Evolutionary conservation across 306 rosid genomes (phyloP).

Genomic region (Canavalia ensiformis): DNA sequence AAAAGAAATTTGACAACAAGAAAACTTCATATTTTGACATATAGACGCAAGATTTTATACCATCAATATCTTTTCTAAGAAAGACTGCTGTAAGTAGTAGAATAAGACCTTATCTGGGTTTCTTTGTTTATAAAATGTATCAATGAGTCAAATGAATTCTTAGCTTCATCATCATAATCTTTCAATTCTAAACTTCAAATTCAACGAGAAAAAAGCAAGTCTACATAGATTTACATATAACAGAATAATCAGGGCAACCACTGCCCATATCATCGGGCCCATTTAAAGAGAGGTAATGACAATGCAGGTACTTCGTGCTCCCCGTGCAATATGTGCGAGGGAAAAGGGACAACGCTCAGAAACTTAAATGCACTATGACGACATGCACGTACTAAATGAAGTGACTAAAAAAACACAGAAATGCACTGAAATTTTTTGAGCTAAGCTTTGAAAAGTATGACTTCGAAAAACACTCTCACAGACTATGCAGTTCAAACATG

Average conservation of each 20-base stretch:
- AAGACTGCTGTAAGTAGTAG: not conserved
- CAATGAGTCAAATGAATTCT: not conserved
- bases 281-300: not conserved
- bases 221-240: not conserved
- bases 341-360: not conserved
- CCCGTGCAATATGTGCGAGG: not conserved
- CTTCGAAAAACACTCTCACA: not conserved
- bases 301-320: not conserved
- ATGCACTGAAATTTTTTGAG: not conserved
- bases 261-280: not conserved
- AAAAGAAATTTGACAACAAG: slow-evolving; percentile 10
- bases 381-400: no score
- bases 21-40: not conserved
- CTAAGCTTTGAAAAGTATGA: not conserved
- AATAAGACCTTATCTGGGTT: not conserved
- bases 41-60: not conserved
- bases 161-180: not conserved
- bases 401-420: not conserved
- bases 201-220: not conserved
- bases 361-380: not conserved
- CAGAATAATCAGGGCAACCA: slow-evolving; percentile 8
- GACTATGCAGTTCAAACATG: not conserved
- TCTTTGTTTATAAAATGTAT: not conserved
- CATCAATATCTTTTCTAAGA: not conserved
- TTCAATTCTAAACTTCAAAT: slow-evolving; percentile 11